These are phyloP conservation scores for Nigrograna mackinnonii DNA, from an alignment of 2,329 filamentous ascomycete species.

Conservation along the genomic window DNA sequence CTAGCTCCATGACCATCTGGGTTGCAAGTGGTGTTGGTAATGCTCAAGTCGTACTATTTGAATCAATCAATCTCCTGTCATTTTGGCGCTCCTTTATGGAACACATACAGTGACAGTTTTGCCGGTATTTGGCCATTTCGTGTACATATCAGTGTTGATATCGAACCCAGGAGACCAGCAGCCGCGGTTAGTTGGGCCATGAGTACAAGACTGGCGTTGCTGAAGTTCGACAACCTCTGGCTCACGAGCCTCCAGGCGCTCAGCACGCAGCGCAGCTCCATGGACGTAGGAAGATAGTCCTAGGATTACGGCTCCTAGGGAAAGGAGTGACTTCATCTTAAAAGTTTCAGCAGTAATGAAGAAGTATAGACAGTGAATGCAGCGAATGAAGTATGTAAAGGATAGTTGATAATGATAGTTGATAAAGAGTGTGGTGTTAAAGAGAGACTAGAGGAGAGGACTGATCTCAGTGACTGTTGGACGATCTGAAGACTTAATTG, in stretches of 20 bases:
- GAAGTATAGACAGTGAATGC: constrained; percentile 1
- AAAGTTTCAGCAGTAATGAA: neutral
- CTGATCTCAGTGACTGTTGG: neutral
- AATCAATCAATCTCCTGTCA: neutral
- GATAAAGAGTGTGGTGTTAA: constrained; percentile 4
- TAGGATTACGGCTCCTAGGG: constrained; percentile 20
- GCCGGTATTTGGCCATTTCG: constrained; percentile 43
- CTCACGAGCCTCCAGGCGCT: constrained; percentile 8
- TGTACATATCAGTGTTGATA: constrained; percentile 46
- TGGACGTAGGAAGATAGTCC: constrained; percentile 16
- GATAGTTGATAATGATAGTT: constrained; percentile 1
- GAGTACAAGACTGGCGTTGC: constrained; percentile 30
- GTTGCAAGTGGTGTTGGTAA: constrained; percentile 46
- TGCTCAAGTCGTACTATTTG: constrained; percentile 34
- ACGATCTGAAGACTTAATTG: neutral
- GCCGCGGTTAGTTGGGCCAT: constrained; percentile 39
- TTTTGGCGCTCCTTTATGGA: neutral
- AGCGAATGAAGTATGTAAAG: constrained; percentile 3
- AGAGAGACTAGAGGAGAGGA: neutral
- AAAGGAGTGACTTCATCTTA: constrained; percentile 25
- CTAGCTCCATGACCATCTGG: constrained; percentile 42
- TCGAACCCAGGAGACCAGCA: constrained; percentile 47
- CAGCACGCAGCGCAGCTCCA: constrained; percentile 20
- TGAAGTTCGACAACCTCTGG: constrained; percentile 10
- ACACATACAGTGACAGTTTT: constrained; percentile 19